Conservation (phyloP, 192 early-diverging fungal species). For the Coemansia sp. region DNA sequence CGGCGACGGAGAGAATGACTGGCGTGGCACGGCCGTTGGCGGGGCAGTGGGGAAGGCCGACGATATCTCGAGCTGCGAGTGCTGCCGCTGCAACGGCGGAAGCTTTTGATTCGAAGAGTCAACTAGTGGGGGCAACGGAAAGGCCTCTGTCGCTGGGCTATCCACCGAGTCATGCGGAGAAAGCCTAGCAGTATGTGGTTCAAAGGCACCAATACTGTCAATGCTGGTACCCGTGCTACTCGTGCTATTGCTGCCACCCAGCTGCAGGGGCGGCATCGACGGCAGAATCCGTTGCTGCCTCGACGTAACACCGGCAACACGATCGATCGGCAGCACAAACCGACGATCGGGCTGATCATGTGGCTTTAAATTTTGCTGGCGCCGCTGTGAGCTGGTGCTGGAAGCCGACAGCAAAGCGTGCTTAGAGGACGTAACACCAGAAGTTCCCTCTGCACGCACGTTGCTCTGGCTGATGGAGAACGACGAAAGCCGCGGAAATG, state of each 20-base stretch:
- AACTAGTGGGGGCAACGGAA: background rate
- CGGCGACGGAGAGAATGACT: too few relatives aligned
- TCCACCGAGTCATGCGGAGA: background rate
- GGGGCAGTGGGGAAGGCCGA: too few relatives aligned
- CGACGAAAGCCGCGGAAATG: slow-evolving; percentile 47
- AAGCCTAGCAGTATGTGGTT: background rate
- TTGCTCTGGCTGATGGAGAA: slow-evolving; percentile 54
- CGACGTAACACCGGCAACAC: slow-evolving; percentile 16
- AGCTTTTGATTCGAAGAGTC: background rate
- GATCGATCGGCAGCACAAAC: slow-evolving; percentile 32
- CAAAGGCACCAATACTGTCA: slow-evolving; percentile 2
- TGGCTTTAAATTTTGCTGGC: too few relatives aligned
- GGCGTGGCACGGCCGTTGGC: too few relatives aligned
- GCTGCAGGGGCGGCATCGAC: background rate
- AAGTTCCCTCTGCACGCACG: slow-evolving; percentile 29
- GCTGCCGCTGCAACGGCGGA: background rate
- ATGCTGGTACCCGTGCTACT: slow-evolving; percentile 1
- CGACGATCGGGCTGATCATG: slow-evolving; percentile 11
- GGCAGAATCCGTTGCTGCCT: background rate
- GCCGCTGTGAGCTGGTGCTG: too few relatives aligned
- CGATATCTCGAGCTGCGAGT: background rate
- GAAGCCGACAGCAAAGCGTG: background rate
- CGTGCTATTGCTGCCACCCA: slow-evolving; percentile 2
- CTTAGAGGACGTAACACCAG: too few relatives aligned
- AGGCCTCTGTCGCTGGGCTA: background rate